Evolutionary conservation across 306 rosid genomes (phyloP).

Genomic region (Quercus engelmannii): DNA sequence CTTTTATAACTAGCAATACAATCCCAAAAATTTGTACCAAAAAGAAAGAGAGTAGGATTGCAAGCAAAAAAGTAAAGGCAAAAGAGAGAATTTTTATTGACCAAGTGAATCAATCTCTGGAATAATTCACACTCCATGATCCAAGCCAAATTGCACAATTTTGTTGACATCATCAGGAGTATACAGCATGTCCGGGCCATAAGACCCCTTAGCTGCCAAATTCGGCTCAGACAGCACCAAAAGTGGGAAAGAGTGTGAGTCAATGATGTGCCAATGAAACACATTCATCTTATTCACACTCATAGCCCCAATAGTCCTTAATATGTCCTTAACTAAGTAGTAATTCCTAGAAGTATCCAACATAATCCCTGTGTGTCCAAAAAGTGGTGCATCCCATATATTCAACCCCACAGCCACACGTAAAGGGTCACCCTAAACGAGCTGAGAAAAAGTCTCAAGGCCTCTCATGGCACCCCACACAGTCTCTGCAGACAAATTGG

Average conservation of each 20-base stretch:
- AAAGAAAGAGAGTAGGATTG: too few species aligned
- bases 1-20: too few species aligned
- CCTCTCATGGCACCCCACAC: constrained; percentile 85
- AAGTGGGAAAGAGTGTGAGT: constrained; percentile 80
- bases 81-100: constrained; percentile 16
- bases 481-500: constrained; percentile 40
- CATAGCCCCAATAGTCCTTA: constrained; percentile 65
- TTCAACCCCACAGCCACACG: constrained; percentile 40
- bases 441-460: constrained; percentile 74
- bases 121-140: constrained; percentile 69
- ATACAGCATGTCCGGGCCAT: constrained; percentile 62
- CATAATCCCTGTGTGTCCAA: constrained; percentile 43
- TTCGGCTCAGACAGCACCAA: constrained; percentile 66
- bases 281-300: constrained; percentile 78
- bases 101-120: constrained; percentile 92
- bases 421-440: constrained; percentile 57
- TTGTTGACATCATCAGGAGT: constrained; percentile 47
- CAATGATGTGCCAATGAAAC: constrained; percentile 87
- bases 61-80: neutral
- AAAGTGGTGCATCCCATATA: constrained; percentile 57
- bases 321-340: constrained; percentile 47
- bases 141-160: constrained; percentile 63
- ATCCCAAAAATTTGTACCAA: too few species aligned
- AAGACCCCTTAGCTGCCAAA: constrained; percentile 70
- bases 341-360: constrained; percentile 81